These are phyloP conservation scores for Trichosanthes cucumerina DNA, from an alignment of 306 rosid genomes.

Conservation along the genomic window DNA sequence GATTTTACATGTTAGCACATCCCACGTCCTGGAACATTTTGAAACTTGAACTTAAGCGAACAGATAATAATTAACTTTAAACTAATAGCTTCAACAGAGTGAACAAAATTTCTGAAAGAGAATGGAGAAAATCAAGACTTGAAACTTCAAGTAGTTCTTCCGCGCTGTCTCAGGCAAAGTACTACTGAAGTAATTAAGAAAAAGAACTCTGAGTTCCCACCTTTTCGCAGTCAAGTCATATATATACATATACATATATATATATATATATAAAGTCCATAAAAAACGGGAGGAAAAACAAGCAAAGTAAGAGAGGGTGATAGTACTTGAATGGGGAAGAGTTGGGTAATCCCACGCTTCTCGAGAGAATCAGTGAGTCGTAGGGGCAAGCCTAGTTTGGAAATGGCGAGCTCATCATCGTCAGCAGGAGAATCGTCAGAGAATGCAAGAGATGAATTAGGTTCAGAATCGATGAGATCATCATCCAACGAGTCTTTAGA, in stretches of 20 bases:
- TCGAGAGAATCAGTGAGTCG: constrained; percentile 51
- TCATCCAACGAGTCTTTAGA: constrained; percentile 24
- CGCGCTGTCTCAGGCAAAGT: background rate
- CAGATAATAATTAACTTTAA: background rate
- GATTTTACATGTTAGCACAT: background rate
- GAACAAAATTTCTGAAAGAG: background rate
- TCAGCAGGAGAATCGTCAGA: background rate
- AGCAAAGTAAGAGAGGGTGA: background rate
- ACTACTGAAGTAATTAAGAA: background rate
- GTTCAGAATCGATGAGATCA: constrained; percentile 21
- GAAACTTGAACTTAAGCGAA: background rate
- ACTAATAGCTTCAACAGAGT: background rate
- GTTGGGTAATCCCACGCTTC: constrained; percentile 65
- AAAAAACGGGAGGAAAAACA: background rate
- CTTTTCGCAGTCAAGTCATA: background rate
- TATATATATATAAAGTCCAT: no score
- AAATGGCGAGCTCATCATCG: constrained; percentile 61
- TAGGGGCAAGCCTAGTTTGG: constrained; percentile 60
- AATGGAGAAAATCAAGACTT: background rate
- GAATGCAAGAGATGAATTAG: constrained; percentile 3
- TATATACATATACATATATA: no score
- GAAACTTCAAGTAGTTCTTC: background rate
- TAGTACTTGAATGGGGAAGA: constrained; percentile 87
- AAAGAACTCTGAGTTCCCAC: background rate
- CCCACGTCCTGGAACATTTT: background rate